phyloP scores from a whole-genome alignment of 805 yeast species.

The Barnettozyma vustinii region DNA sequence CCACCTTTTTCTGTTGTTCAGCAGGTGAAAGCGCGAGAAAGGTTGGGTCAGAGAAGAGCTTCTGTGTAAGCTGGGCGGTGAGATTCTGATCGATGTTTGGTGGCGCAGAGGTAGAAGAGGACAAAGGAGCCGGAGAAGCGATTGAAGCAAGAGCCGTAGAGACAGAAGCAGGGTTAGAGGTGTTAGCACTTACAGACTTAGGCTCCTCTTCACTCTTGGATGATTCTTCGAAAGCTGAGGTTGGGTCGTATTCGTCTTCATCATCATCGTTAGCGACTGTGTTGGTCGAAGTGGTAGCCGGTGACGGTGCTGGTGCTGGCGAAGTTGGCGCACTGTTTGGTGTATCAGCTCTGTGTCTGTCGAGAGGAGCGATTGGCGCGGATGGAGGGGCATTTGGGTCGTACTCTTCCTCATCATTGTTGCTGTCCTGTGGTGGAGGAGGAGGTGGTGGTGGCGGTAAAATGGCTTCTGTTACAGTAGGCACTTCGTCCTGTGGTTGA shows the following conservation, averaged over 20 bases:
- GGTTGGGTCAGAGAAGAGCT: slow-evolving; percentile 28
- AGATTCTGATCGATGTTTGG: slow-evolving; percentile 8
- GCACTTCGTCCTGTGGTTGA: background rate
- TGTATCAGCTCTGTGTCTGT: background rate
- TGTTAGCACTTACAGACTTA: slow-evolving; percentile 3
- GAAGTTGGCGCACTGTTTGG: background rate
- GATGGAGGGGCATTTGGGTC: slow-evolving; percentile 10
- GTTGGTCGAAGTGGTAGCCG: background rate
- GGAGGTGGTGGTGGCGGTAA: background rate
- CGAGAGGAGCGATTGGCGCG: background rate
- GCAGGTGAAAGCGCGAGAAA: slow-evolving; percentile 31
- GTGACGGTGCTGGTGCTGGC: background rate
- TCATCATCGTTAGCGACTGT: background rate
- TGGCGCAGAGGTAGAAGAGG: slow-evolving; percentile 19
- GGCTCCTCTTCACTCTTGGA: slow-evolving; percentile 1
- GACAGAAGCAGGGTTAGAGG: background rate
- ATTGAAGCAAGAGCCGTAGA: slow-evolving; percentile 4
- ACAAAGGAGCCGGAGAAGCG: slow-evolving; percentile 5
- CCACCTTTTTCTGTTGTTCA: slow-evolving; percentile 30
- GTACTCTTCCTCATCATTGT: slow-evolving; percentile 5
- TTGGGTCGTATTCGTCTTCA: slow-evolving; percentile 14
- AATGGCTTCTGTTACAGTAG: background rate
- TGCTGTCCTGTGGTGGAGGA: background rate
- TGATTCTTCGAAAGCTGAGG: slow-evolving; percentile 5
- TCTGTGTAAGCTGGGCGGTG: slow-evolving; percentile 12